These are phyloP conservation scores for Setomelanomma holmii DNA, from an alignment of 2,329 filamentous ascomycete species.

Conservation along the genomic window DNA sequence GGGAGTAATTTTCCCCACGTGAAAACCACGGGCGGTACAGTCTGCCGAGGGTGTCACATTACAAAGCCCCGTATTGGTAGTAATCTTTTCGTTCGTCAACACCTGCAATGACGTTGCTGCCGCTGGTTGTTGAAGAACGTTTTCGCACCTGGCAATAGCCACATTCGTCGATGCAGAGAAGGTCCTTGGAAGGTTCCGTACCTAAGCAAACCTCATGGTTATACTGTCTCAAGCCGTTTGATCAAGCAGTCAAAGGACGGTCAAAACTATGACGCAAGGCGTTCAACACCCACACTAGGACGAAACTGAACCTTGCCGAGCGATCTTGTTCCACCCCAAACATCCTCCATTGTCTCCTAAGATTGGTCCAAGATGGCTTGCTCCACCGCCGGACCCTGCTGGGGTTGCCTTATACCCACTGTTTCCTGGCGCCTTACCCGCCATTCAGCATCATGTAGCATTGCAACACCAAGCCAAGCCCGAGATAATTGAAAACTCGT, in stretches of 20 bases:
- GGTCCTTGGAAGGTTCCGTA: too few species aligned
- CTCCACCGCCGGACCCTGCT: conserved; percentile 34
- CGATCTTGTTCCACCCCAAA: conserved; percentile 32
- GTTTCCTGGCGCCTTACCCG: conserved; percentile 35
- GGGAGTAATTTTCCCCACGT: conserved; percentile 18
- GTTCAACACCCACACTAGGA: conserved; percentile 25
- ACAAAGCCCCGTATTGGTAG: neutral
- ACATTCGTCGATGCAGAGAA: too few species aligned
- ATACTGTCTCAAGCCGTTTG: neutral
- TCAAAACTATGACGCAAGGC: conserved; percentile 29
- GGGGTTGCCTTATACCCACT: conserved; percentile 34
- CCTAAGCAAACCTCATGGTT: neutral
- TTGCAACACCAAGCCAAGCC: conserved; percentile 38
- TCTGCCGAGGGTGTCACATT: neutral
- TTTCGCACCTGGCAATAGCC: neutral
- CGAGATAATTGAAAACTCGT: conserved; percentile 36
- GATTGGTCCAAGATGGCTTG: conserved; percentile 29
- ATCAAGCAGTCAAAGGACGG: neutral
- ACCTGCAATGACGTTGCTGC: neutral
- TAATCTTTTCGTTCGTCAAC: neutral
- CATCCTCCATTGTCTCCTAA: conserved; percentile 27
- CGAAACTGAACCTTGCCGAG: conserved; percentile 28
- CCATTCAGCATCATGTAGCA: conserved; percentile 26
- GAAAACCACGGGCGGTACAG: conserved; percentile 4
- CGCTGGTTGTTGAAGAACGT: neutral